Evolutionary conservation across 805 yeast species (phyloP).

Genomic region (Cyberlindnera mycetangii): DNA sequence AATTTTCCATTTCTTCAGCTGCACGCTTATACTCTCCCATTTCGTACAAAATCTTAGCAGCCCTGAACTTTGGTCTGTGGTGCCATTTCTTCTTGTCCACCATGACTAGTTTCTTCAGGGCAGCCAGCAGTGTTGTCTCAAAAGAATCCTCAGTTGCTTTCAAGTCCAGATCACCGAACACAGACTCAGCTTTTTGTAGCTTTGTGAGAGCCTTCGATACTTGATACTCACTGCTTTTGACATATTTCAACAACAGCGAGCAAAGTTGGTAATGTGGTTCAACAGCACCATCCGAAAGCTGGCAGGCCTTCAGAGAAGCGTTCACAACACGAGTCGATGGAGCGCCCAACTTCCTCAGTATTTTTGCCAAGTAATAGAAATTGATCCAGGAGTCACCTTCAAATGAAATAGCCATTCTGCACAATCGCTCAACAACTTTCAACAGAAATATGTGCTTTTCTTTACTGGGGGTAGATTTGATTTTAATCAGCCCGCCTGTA

Average conservation of each 20-base stretch:
- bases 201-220: constrained; percentile 36
- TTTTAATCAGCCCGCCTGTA: constrained; percentile 4
- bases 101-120: constrained; percentile 45
- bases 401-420: constrained; percentile 45
- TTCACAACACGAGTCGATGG: constrained; percentile 36
- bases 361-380: constrained; percentile 55
- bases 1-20: constrained; percentile 54
- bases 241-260: constrained; percentile 56
- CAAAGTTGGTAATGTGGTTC: constrained; percentile 78
- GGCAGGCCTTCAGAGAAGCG: constrained; percentile 43
- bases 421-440: constrained; percentile 40
- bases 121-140: constrained; percentile 41
- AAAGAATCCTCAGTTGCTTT: constrained; percentile 22
- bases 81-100: constrained; percentile 89
- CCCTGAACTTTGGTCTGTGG: constrained; percentile 74
- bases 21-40: constrained; percentile 54
- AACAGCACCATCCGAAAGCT: constrained; percentile 39
- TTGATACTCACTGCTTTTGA: constrained; percentile 34
- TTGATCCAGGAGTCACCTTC: constrained; percentile 57
- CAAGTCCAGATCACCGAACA: constrained; percentile 19
- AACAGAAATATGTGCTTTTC: constrained; percentile 18
- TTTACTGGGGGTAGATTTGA: background rate
- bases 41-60: constrained; percentile 59
- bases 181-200: constrained; percentile 33
- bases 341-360: constrained; percentile 47